Evolutionary conservation across 176 grass and related monocot species (phyloP), one percentile per base, ranked within the genome.

Genomic region (Olyra latifolia): DNA sequence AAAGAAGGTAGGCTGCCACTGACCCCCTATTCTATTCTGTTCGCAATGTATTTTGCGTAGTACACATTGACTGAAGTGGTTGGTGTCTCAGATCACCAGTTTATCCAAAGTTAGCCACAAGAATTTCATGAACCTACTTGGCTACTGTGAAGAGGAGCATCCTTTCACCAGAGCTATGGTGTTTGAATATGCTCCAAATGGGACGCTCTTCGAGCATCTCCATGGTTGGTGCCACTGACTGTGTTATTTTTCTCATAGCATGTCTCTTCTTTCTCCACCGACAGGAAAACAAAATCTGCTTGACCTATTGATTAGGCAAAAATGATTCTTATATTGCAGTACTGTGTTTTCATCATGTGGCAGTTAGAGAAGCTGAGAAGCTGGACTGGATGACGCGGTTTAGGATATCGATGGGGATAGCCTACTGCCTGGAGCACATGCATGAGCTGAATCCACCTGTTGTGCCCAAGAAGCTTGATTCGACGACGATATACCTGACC

Each of bases 111-210:
- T 93, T 27, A 88, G 88, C 77, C 88, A 97, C 76, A 93, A 93
- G 72, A 93, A 97, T 62, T 91, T 93, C 47, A 85, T 97, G 39
- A 93, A 93, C 70, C 80, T 97, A 25, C 89, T 97, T 57, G 91
- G 94, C 23, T 97, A 89, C 58, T 91, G 91, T 10, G 91, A 87
- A 82, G 91, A 93, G 82, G 86, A 85, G 23, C 28, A 57, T 12
- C 88, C 91, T 87, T 97, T 97, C 75, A 89, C 80, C 24, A 89
- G 91, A 79, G 83, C 83, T n/a, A 97, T 97, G 94, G 90, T 97
- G 42, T 93, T 97, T 64, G 94, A 97, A 62, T 97, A 97, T 62
- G 91, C 94, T 79, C 88, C 91, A 28, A 93, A 93, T 49, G 94
- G 94, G 25, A 80, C 88, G 8, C 88, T 93, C 71, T 97, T 93